phyloP scores from a whole-genome alignment of 176 grass and related monocot genomes.

The Guadua angustifolia region DNA sequence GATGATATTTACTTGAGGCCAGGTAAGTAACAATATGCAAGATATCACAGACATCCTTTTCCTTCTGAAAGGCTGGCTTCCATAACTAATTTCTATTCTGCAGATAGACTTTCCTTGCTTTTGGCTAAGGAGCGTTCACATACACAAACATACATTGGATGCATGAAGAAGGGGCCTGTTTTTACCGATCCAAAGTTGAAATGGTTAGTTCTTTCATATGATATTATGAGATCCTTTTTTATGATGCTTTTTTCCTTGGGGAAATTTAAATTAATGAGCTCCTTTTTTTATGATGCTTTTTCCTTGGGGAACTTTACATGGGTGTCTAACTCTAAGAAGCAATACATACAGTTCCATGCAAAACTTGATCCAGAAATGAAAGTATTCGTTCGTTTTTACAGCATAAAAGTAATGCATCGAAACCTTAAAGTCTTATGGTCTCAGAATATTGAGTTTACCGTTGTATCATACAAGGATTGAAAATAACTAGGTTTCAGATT shows the following conservation, averaged over 20 bases:
- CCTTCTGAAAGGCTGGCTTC: constrained; percentile 38
- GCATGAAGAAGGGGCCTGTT: constrained; percentile 99
- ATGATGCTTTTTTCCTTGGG: background rate
- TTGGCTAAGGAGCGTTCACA: constrained; percentile 85
- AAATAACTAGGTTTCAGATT: background rate
- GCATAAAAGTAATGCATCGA: background rate
- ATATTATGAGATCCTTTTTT: background rate
- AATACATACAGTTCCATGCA: background rate
- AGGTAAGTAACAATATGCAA: constrained; percentile 49
- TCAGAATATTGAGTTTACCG: background rate
- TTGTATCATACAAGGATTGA: background rate
- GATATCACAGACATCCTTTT: constrained; percentile 25
- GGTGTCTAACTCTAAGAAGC: constrained; percentile 1
- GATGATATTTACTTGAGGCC: constrained; percentile 98
- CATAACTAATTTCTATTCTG: constrained; percentile 29
- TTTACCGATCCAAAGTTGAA: constrained; percentile 97
- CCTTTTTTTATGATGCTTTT: background rate
- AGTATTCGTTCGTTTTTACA: background rate
- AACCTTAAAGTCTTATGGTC: background rate
- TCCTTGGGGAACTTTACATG: constrained; percentile 4
- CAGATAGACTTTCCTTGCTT: constrained; percentile 95
- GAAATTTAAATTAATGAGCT: background rate
- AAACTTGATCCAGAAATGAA: background rate
- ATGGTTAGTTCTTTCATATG: constrained; percentile 65
- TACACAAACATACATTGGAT: constrained; percentile 94